phyloP scores from a whole-genome alignment of 2,329 filamentous ascomycete species.

The Trichoderma citrinoviride region DNA sequence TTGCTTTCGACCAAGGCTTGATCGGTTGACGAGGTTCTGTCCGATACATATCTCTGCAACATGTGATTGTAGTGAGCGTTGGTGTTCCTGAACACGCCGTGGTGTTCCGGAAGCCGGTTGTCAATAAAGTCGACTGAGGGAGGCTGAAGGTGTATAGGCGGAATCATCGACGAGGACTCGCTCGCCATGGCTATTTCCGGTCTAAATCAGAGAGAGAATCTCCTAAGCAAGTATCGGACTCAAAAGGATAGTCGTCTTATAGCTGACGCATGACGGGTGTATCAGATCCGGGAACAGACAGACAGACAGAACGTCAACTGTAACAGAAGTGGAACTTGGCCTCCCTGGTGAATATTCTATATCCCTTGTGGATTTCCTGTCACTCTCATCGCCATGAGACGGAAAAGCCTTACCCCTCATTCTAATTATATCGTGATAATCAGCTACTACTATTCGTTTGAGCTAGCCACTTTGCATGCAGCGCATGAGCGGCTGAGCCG shows the following conservation, averaged over 20 bases:
- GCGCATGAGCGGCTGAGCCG: background rate
- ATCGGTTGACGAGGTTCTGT: background rate
- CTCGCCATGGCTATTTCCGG: background rate
- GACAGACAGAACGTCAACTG: background rate
- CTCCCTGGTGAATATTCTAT: background rate
- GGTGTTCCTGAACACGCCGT: background rate
- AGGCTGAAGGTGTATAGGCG: slow-evolving; percentile 7
- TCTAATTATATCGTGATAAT: background rate
- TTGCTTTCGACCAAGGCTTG: background rate
- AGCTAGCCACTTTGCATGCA: background rate
- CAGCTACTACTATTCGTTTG: background rate
- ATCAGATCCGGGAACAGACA: background rate
- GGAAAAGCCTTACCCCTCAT: background rate
- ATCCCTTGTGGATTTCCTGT: background rate
- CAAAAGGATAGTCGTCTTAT: background rate
- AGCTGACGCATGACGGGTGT: background rate
- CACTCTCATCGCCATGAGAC: background rate
- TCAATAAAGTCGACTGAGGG: slow-evolving; percentile 16
- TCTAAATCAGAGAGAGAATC: background rate
- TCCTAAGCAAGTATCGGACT: background rate
- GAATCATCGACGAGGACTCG: background rate
- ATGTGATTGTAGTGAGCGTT: background rate
- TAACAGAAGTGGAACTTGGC: background rate
- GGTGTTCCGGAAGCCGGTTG: background rate
- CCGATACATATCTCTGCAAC: background rate